Base-by-base conservation (phyloP, 1,284 basidiomycete genomes). In the Trichosporon sp. region DNA sequence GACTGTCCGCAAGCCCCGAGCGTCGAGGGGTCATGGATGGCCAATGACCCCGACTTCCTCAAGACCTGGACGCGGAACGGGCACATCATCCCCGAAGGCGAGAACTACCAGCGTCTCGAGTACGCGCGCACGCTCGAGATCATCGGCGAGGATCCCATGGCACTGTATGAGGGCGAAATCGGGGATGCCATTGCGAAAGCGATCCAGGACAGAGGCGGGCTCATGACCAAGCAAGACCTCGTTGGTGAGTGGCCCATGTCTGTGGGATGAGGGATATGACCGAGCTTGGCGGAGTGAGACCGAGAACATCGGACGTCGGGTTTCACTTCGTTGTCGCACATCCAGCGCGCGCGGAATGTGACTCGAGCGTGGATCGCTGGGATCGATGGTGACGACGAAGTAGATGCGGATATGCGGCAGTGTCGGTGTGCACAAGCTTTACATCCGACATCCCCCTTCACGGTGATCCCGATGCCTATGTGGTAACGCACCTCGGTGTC, bases 91-190 rank as follows among this genome's bases (percentile, higher is more conserved):
- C 67, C 76, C 0, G 40, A 74, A 2, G 76, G 77, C 14, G 75
- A 70, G 7, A 66, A 48, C n/a, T 78, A 74, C 71, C 69, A 63
- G 1, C 74, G 82, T 16, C 76, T 77, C 10, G 78, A 78, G 32
- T 81, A 78, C 37, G 82, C 81, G 1, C 67, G 67, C 1, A 76
- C 78, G 4, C 75, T 84, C 3, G 69, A 75, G 61, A 66, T 69
- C 16, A 73, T 84, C n/a, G 81, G 79, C 2, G 43, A 72, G 7
- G 70, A 77, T 6, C 59, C 59, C 1, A 63, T 63, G 59, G 7
- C 31, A 5, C 59, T 63, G 14, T 63, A 63, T 31, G 59, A 63
- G 32, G 59, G 59, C 35, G 59, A 63, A 6, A 63, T 63, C 16
- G 59, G 59, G 7, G 59, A 63, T 2, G 59, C 59, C 16, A 63